These are phyloP conservation scores for Catunica adiposa DNA, from an alignment of 2,329 filamentous ascomycete genomes.

Conservation along the genomic window DNA sequence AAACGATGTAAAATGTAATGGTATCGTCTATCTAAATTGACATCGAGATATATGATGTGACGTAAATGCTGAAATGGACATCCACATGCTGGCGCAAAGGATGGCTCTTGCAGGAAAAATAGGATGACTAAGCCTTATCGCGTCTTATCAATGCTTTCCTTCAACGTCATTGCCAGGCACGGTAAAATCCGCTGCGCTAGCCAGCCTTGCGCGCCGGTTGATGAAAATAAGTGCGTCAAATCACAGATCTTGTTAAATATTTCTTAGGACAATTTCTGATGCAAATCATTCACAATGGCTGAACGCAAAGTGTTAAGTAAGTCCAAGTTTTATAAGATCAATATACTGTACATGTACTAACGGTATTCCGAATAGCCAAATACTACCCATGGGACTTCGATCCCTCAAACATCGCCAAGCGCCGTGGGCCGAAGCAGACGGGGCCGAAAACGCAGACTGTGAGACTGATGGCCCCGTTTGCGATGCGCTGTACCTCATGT, in stretches of 20 bases:
- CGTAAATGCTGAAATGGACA: no score
- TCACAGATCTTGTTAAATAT: not conserved
- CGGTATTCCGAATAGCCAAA: conserved; percentile 25
- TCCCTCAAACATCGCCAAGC: conserved; percentile 59
- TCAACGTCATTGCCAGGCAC: conserved; percentile 4
- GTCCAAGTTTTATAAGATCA: conserved; percentile 13
- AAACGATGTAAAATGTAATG: not conserved
- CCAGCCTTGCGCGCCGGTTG: conserved; percentile 6
- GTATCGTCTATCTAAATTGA: no score
- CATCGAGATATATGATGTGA: no score
- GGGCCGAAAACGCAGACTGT: conserved; percentile 76
- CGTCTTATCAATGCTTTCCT: conserved; percentile 7
- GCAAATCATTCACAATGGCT: conserved; percentile 40
- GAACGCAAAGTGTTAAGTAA: conserved; percentile 62
- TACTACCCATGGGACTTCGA: conserved; percentile 73
- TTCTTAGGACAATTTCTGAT: not conserved
- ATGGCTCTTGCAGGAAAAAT: conserved; percentile 2
- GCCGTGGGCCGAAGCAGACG: conserved; percentile 49
- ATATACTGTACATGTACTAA: conserved; percentile 7
- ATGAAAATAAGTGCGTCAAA: no score
- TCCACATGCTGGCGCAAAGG: conserved; percentile 5
- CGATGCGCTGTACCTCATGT: conserved; percentile 30
- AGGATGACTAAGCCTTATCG: conserved; percentile 11
- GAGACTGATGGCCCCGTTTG: conserved; percentile 52
- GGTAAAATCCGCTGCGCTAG: no score